Conservation (phyloP, 805 yeast genomes). For the Saccharomycopsis fermentans region DNA sequence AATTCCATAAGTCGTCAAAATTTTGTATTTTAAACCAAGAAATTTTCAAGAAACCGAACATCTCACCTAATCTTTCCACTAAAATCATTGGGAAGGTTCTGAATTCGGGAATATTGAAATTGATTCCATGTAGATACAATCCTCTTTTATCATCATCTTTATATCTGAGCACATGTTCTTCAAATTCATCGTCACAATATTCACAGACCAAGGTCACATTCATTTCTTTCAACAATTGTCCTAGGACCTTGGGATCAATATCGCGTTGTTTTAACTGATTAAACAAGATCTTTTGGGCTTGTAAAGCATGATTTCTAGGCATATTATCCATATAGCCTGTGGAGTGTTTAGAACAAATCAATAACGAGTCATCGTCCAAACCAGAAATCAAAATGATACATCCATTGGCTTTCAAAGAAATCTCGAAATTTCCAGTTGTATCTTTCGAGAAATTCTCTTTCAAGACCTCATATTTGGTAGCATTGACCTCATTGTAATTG, state of each 20-base stretch:
- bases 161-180: constrained; percentile 85
- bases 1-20: constrained; percentile 34
- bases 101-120: constrained; percentile 54
- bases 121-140: constrained; percentile 81
- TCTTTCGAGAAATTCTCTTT: constrained; percentile 13
- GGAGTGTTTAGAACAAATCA: constrained; percentile 87
- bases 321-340: constrained; percentile 51
- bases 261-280: constrained; percentile 38
- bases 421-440: constrained; percentile 68
- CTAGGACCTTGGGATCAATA: constrained; percentile 41
- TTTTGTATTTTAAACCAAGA: constrained; percentile 34
- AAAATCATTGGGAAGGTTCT: constrained; percentile 49
- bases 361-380: constrained; percentile 57
- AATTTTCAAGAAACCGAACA: constrained; percentile 63
- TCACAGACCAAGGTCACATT: constrained; percentile 85
- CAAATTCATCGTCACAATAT: constrained; percentile 84
- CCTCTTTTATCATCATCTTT: constrained; percentile 53
- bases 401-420: constrained; percentile 86
- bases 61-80: constrained; percentile 50
- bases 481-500: constrained; percentile 56
- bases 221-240: constrained; percentile 36
- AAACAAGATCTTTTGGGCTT: constrained; percentile 52
- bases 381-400: constrained; percentile 83
- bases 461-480: constrained; percentile 40
- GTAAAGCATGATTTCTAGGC: constrained; percentile 59